Base-by-base conservation (phyloP, 2,329 filamentous ascomycete species). In the Diaporthe sp. region DNA sequence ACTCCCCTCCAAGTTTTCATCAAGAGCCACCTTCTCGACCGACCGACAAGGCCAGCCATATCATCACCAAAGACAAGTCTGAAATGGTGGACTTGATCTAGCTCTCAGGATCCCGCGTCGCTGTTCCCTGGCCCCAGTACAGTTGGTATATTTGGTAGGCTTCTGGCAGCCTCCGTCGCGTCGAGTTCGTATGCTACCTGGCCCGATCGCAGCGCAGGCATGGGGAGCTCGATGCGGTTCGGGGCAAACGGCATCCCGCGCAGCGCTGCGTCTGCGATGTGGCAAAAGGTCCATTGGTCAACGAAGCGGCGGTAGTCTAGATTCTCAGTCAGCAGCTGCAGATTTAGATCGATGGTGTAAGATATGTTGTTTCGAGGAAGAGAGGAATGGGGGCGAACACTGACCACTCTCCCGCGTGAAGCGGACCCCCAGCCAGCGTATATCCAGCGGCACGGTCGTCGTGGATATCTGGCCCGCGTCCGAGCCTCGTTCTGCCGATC, bases 401-500 rank as follows among this genome's bases (percentile, higher is more conserved):
- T 80, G 81, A 88, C 88, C 88, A 78, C 87, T 84, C 39, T 85
- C 82, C 58, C 85, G 84, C 57, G 85, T 88, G 77, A 89, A 89
- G 72, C 89, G 87, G 58, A 89, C 85, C 8, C 86, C 86, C 39
- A 89, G 82, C 79, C 89, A 87, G 67, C 86, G 85, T 67, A 89
- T 87, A 75, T 88, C 86, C 22, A 86, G 78, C 4, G 73, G 73
- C 71, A 71, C 37, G 17, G 70, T 72, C 7, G 58, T 53, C 49
- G 58, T 31, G 9, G 74, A 75, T 25, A 63, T 42, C 49, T 76
- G 75, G n/a, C 63, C 17, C 17, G 57, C 49, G 6, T 76, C 75
- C 39, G 74, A 39, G 39, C 53, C 22, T 25, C 71, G 71, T 57
- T 76, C 75, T 20, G 57, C 77, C 12, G 85, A 84, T 67, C 84